phyloP scores from a whole-genome alignment of 2,329 filamentous ascomycete genomes.

The Cladosporium halotolerans region DNA sequence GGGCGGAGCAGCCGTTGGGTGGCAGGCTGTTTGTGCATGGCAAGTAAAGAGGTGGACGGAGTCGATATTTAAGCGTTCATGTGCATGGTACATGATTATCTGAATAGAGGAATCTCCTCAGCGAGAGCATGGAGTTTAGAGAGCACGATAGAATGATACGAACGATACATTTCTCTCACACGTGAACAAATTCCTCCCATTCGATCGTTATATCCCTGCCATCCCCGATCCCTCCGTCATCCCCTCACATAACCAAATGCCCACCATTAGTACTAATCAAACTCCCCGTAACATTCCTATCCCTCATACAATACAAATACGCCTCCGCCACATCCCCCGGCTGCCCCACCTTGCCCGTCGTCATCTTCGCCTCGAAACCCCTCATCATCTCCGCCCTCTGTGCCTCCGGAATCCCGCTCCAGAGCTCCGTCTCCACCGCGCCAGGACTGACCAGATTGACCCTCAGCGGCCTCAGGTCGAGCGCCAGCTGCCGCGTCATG shows the following conservation, averaged over 20 bases:
- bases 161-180: no score
- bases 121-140: no score
- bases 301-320: conserved; percentile 44
- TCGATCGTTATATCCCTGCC: no score
- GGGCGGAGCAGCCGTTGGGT: conserved; percentile 23
- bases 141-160: no score
- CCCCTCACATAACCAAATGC: conserved; percentile 17
- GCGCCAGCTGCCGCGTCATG: conserved; percentile 50
- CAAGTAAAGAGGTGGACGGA: conserved; percentile 4
- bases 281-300: conserved; percentile 41
- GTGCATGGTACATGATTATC: not conserved
- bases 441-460: conserved; percentile 59
- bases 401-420: conserved; percentile 29
- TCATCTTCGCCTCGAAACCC: conserved; percentile 24
- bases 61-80: not conserved
- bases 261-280: conserved; percentile 35
- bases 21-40: conserved; percentile 27
- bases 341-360: conserved; percentile 32
- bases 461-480: conserved; percentile 58
- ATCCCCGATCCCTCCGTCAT: not conserved
- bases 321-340: conserved; percentile 42
- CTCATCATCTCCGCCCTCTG: conserved; percentile 23
- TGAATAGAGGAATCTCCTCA: not conserved
- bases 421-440: conserved; percentile 40
- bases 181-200: no score